A percentile compares a stretch with the other conserved stretches of the same genome.
Evolutionary conservation across 2,329 filamentous ascomycete genomes (phyloP).

Genomic region (Achaetomium macrosporum): DNA sequence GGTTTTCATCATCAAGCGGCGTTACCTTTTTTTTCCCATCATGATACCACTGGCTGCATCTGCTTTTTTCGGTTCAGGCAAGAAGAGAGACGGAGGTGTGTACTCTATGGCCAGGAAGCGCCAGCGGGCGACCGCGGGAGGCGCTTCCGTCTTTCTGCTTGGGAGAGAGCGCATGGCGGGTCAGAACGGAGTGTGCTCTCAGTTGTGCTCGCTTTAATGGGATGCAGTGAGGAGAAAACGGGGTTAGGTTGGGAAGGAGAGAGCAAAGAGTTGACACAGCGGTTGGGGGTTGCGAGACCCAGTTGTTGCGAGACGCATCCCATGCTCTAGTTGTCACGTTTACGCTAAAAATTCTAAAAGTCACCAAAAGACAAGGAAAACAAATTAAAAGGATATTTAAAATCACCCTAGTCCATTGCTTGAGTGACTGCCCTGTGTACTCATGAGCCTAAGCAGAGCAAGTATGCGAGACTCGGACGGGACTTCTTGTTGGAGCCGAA

Average conservation of each 20-base stretch:
- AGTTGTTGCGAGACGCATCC: not conserved
- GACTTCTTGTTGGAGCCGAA: no score
- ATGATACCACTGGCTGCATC: conserved; percentile 26
- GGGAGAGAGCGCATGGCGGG: no score
- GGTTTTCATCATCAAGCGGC: conserved; percentile 11
- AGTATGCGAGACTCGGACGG: no score
- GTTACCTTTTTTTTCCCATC: conserved; percentile 14
- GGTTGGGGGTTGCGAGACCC: no score
- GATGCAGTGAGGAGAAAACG: no score
- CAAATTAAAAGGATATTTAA: conserved; percentile 12
- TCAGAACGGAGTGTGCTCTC: no score
- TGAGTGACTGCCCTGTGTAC: not conserved
- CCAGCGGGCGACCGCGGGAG: conserved; percentile 12
- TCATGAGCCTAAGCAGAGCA: no score
- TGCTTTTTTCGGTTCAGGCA: not conserved
- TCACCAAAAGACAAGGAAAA: conserved; percentile 15
- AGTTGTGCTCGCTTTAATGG: no score
- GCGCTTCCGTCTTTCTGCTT: not conserved
- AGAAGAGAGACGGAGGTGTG: conserved; percentile 5
- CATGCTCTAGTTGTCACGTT: not conserved
- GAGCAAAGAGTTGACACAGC: not conserved
- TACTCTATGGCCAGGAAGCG: conserved; percentile 6
- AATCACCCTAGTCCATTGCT: not conserved
- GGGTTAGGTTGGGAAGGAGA: no score
- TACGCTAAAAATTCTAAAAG: conserved; percentile 14